Conservation (phyloP, 1,284 basidiomycete genomes). For the Leccinum solheimii region DNA sequence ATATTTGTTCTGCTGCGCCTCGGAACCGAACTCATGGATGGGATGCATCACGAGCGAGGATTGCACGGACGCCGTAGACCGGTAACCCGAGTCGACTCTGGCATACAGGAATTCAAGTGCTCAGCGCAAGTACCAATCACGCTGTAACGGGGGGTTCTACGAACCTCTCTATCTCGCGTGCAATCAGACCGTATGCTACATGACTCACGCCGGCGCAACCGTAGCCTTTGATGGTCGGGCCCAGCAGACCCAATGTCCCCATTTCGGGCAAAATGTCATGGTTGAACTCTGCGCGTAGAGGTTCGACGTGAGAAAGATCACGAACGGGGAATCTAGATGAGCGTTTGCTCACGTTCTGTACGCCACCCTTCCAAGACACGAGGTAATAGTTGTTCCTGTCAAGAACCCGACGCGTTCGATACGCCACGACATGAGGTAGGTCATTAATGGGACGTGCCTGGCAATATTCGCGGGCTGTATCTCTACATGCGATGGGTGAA, state of each 20-base stretch:
- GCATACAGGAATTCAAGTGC: background rate
- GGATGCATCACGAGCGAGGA: conserved; percentile 98
- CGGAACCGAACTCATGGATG: conserved; percentile 89
- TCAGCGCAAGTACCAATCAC: background rate
- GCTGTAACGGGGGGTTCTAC: conserved; percentile 13
- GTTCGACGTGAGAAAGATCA: background rate
- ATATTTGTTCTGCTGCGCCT: conserved; percentile 90
- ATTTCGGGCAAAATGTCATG: conserved; percentile 81
- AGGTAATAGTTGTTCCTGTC: conserved; percentile 78
- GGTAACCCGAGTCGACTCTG: conserved; percentile 94
- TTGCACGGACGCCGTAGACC: conserved; percentile 95
- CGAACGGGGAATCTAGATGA: background rate
- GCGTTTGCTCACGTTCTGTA: conserved; percentile 67
- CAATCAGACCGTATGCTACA: conserved; percentile 92
- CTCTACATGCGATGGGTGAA: conserved; percentile 45
- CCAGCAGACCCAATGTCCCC: conserved; percentile 90
- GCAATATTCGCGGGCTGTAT: conserved; percentile 84
- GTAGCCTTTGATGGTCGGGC: conserved; percentile 91
- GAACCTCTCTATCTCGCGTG: conserved; percentile 89
- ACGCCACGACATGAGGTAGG: background rate
- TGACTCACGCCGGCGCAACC: conserved; percentile 93
- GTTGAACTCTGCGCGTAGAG: conserved; percentile 65
- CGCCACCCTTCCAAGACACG: conserved; percentile 87
- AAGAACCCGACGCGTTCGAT: conserved; percentile 2
- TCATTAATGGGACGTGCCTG: conserved; percentile 49